Percentiles rank a stretch among this genome's conserved stretches.
Conservation (phyloP, 176 grass and related monocot species). For the Chloris gayana region DNA sequence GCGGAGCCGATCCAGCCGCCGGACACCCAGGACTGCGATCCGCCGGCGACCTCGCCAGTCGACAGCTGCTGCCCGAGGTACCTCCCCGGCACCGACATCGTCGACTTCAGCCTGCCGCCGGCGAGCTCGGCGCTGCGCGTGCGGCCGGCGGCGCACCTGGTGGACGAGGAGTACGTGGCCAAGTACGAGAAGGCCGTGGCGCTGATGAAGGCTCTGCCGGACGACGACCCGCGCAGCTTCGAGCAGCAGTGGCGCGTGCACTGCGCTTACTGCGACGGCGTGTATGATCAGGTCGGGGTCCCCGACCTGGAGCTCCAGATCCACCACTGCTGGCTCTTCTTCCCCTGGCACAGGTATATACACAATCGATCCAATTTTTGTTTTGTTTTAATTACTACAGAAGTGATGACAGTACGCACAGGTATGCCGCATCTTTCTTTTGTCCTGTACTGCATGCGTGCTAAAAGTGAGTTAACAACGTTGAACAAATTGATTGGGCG, state of each 20-base stretch:
- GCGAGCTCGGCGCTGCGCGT: conserved; percentile 44
- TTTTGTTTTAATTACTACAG: too few relatives aligned
- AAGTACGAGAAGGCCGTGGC: conserved; percentile 63
- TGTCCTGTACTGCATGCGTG: not conserved
- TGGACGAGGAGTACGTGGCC: conserved; percentile 42
- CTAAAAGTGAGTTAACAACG: not conserved
- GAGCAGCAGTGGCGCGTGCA: conserved; percentile 65
- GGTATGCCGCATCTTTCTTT: too few relatives aligned
- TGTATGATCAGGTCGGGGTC: conserved; percentile 64
- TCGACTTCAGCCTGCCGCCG: conserved; percentile 57
- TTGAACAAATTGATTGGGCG: too few relatives aligned
- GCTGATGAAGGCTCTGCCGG: conserved; percentile 71
- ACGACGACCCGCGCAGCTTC: conserved; percentile 80
- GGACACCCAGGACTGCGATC: conserved; percentile 45
- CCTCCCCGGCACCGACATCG: not conserved
- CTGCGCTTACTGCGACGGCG: conserved; percentile 61
- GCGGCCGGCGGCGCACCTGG: conserved; percentile 68
- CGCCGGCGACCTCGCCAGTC: conserved; percentile 13
- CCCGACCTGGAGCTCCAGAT: conserved; percentile 54
- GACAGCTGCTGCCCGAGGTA: conserved; percentile 59
- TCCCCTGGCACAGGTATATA: conserved; percentile 71
- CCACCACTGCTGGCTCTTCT: conserved; percentile 75
- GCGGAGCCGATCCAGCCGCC: conserved; percentile 59
- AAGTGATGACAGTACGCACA: too few relatives aligned
- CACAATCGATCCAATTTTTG: too few relatives aligned